Conservation (phyloP, 768 basidiomycete species). For the Trametes villosa region DNA sequence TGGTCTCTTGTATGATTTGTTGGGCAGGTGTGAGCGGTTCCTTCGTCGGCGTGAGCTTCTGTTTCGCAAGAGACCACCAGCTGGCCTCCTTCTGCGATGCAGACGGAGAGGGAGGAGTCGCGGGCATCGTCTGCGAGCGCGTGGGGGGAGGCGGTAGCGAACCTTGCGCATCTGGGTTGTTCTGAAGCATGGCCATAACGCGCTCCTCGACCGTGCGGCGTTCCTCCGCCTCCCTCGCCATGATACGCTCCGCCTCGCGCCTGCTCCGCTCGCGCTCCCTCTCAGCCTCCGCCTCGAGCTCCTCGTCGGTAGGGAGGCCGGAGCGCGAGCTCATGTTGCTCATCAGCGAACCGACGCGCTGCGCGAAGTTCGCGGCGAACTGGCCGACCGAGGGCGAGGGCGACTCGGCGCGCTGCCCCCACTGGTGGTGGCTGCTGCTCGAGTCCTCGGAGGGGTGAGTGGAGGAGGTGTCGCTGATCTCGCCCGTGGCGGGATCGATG, state of each 20-base stretch:
- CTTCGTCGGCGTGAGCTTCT: conserved; percentile 77
- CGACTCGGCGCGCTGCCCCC: conserved; percentile 56
- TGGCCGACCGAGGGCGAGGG: conserved; percentile 73
- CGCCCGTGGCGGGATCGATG: conserved; percentile 59
- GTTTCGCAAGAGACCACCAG: conserved; percentile 82
- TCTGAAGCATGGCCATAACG: conserved; percentile 74
- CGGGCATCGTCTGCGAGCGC: conserved; percentile 51
- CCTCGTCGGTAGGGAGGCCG: conserved; percentile 65
- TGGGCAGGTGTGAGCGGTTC: conserved; percentile 83
- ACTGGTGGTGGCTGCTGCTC: conserved; percentile 44
- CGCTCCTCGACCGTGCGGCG: conserved; percentile 67
- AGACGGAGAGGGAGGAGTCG: conserved; percentile 64
- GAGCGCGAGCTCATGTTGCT: conserved; percentile 44
- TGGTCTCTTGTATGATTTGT: conserved; percentile 77
- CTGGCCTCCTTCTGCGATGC: conserved; percentile 65
- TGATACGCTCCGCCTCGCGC: conserved; percentile 77
- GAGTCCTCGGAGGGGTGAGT: conserved; percentile 40
- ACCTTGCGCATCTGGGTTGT: conserved; percentile 38
- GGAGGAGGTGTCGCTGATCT: conserved; percentile 37
- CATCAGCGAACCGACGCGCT: conserved; percentile 72
- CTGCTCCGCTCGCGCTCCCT: conserved; percentile 76
- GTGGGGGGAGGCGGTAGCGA: conserved; percentile 59
- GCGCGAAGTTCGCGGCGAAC: conserved; percentile 75
- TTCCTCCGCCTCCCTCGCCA: conserved; percentile 72
- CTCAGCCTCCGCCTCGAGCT: conserved; percentile 81